Evolutionary conservation across 108 stramenopile genomes (phyloP).

Genomic region (Aurantiochytrium sp.): DNA sequence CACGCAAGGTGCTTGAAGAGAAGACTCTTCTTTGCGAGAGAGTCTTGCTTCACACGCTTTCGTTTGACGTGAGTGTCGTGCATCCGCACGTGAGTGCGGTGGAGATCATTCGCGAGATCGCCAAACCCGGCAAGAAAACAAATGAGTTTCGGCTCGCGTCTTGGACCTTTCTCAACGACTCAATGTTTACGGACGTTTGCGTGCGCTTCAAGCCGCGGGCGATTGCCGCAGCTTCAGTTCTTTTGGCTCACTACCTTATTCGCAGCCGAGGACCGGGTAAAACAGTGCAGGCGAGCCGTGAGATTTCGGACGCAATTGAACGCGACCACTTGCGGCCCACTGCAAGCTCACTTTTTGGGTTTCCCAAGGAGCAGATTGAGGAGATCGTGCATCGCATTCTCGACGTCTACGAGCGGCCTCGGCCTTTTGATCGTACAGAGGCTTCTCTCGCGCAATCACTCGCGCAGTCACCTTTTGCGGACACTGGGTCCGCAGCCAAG

Average conservation of each 20-base stretch:
- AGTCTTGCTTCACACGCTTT: not conserved
- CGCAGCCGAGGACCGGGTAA: not conserved
- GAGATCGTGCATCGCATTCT: not conserved
- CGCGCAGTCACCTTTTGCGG: not conserved
- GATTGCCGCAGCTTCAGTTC: not conserved
- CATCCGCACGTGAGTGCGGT: not conserved
- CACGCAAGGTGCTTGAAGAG: not conserved
- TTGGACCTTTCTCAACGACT: constrained; percentile 7
- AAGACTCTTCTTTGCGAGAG: constrained; percentile 1
- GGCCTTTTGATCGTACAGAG: not conserved
- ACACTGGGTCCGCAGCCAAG: not conserved
- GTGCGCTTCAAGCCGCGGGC: not conserved
- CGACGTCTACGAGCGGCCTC: not conserved
- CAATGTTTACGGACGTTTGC: not conserved
- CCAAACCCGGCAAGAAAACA: not conserved
- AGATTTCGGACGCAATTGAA: not conserved
- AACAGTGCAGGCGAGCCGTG: not conserved
- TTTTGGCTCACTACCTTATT: not conserved
- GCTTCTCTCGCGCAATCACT: not conserved
- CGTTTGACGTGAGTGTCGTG: not conserved
- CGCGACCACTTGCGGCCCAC: not conserved
- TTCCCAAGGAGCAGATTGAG: not conserved
- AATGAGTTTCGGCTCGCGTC: not conserved
- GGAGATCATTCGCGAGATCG: not conserved
- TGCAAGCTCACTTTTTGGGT: not conserved